A percentile compares a stretch with the other conserved stretches of the same genome.
Evolutionary conservation across 306 rosid species (phyloP).

Genomic region (Mucuna pruriens): DNA sequence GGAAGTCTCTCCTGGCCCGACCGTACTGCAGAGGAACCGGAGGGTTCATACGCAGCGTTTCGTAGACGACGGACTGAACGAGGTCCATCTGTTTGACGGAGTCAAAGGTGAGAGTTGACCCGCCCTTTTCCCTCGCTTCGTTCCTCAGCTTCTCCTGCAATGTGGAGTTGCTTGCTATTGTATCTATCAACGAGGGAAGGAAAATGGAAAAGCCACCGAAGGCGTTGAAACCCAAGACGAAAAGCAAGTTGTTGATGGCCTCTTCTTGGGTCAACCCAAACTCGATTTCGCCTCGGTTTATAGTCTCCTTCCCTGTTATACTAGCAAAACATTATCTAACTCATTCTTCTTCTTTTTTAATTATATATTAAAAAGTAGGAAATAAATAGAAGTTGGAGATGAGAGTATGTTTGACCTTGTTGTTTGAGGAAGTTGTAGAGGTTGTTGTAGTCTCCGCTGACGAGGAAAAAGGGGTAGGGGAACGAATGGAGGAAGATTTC

Average conservation of each 20-base stretch:
- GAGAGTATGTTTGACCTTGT: constrained; percentile 46
- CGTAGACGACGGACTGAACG: constrained; percentile 75
- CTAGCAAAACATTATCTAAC: no score
- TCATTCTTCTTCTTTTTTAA: no score
- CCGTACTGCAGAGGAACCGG: constrained; percentile 88
- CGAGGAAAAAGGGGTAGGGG: constrained; percentile 70
- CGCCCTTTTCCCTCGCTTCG: constrained; percentile 69
- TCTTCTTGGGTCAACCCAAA: constrained; percentile 73
- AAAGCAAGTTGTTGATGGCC: constrained; percentile 77
- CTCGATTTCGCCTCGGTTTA: constrained; percentile 54
- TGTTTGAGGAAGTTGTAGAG: constrained; percentile 60
- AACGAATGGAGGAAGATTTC: constrained; percentile 91
- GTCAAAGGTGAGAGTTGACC: constrained; percentile 63
- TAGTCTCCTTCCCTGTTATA: constrained; percentile 71
- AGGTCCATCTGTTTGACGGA: constrained; percentile 68
- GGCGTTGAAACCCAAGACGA: constrained; percentile 84
- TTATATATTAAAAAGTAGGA: no score
- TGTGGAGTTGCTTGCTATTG: constrained; percentile 50
- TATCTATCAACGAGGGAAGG: constrained; percentile 57
- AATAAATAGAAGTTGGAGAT: neutral
- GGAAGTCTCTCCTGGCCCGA: constrained; percentile 83
- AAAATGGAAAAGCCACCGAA: constrained; percentile 87
- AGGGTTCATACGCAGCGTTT: constrained; percentile 78
- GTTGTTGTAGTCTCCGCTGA: constrained; percentile 66
- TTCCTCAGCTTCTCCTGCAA: constrained; percentile 58